Base-by-base conservation (phyloP, 2,329 filamentous ascomycete genomes). In the Pleurostoma richardsiae region DNA sequence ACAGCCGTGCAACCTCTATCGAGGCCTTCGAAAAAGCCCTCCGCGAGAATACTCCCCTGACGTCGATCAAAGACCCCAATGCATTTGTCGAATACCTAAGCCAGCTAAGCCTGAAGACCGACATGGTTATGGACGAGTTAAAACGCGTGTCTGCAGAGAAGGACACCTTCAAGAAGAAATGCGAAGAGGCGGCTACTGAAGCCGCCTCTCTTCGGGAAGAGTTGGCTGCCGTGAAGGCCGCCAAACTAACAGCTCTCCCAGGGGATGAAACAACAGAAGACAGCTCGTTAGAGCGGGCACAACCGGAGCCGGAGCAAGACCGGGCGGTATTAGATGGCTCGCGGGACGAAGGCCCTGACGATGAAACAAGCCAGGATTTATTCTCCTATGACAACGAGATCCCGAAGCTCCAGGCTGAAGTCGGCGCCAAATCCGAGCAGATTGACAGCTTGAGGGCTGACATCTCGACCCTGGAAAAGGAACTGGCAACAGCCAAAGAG, bases 41-140 rank as follows among this genome's bases (percentile, higher is more conserved):
- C 6, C 88, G 90, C 57, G 94, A 99, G 62, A 88, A 95, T 57
- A 99, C 94, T 0, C 92, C 94, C 3, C 72, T 97, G 33, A 88
- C 88, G 4, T 92, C 90, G 11, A 96, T 99, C 56, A 78, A 76
- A 55, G 94, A 99, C 49, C 89, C 92, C 0, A 80, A 82, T 45
- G 86, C 90, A 3, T 74, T 99, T 31, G 80, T 90, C 5, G 92
- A 97, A 66, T 99, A 96, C 59, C 75, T 99, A 29, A 90, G 86
- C 56, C 90, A 96, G 65, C 69, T 95, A 39, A 92, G 85, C 51
- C 67, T 91, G 45, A 92, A 95, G 60, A 85, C 85, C 39, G 89
- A 95, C 58, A 95, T 99, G 88, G 84, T 95, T 3, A 85, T 95
- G 80, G 87, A 95, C 41, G 94, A 99, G 66, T 74, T 96, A 47